phyloP scores from a whole-genome alignment of 306 rosid species.

The Styphnolobium japonicum region DNA sequence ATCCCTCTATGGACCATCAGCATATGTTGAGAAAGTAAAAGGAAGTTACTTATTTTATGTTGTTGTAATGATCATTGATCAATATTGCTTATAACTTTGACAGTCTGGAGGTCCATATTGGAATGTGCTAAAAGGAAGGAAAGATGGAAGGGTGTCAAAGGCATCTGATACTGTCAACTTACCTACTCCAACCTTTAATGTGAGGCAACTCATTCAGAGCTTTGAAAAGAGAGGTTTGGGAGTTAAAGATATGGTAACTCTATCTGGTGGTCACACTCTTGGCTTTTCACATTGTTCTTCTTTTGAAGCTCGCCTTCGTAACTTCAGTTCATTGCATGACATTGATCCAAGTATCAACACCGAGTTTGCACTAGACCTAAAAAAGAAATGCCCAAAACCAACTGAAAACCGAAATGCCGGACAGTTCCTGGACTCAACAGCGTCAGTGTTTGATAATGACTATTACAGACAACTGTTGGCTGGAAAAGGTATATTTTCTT shows the following conservation, averaged over 20 bases:
- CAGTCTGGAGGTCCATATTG: constrained; percentile 76
- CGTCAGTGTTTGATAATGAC: constrained; percentile 68
- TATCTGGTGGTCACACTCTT: constrained; percentile 77
- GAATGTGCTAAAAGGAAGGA: constrained; percentile 71
- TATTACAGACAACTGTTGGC: constrained; percentile 51
- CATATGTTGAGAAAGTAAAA: not conserved
- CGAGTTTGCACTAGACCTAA: constrained; percentile 43
- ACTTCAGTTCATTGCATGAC: constrained; percentile 46
- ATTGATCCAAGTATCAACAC: constrained; percentile 54
- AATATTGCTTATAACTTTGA: not conserved
- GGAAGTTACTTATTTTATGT: not conserved
- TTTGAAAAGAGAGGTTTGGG: constrained; percentile 64
- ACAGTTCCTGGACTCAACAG: constrained; percentile 60
- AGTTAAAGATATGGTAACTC: constrained; percentile 63
- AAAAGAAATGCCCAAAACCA: constrained; percentile 47
- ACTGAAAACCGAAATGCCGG: constrained; percentile 48
- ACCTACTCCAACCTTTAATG: constrained; percentile 65
- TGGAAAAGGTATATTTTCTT: constrained; percentile 57
- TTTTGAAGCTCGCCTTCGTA: constrained; percentile 44
- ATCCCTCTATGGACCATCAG: not conserved
- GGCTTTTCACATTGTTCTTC: constrained; percentile 76
- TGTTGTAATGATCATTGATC: not conserved
- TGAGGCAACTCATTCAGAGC: constrained; percentile 51
- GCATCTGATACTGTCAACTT: constrained; percentile 60
- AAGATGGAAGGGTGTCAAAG: constrained; percentile 71